These are phyloP conservation scores for Gynostemma pentaphyllum DNA, from an alignment of 306 rosid genomes.

Conservation along the genomic window DNA sequence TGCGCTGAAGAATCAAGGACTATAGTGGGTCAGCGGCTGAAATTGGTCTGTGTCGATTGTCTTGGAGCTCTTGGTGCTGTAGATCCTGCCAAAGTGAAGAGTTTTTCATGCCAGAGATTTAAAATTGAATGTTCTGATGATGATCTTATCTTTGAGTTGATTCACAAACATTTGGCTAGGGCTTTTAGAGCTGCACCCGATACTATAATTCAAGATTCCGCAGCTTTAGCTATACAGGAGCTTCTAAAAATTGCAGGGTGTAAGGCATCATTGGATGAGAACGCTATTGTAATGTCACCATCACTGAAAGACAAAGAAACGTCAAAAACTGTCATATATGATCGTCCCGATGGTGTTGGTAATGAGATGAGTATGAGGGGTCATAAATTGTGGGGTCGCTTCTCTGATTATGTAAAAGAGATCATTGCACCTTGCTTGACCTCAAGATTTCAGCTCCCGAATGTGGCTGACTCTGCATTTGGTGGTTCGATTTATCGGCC, in stretches of 20 bases:
- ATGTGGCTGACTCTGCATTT: constrained; percentile 45
- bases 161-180: constrained; percentile 87
- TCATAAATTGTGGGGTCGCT: constrained; percentile 86
- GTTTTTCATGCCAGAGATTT: constrained; percentile 64
- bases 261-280: constrained; percentile 78
- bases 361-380: constrained; percentile 60
- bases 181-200: constrained; percentile 95
- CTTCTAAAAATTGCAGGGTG: constrained; percentile 93
- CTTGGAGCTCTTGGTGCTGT: constrained; percentile 95
- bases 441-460: constrained; percentile 84
- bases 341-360: constrained; percentile 22
- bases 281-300: constrained; percentile 38
- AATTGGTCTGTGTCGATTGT: constrained; percentile 95
- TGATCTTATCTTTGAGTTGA: constrained; percentile 89
- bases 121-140: constrained; percentile 95
- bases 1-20: constrained; percentile 91
- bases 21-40: constrained; percentile 72
- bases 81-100: constrained; percentile 93
- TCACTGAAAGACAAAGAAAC: constrained; percentile 25
- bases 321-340: constrained; percentile 20
- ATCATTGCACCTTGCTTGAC: constrained; percentile 95
- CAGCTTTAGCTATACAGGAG: constrained; percentile 97
- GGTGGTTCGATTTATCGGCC: constrained; percentile 65
- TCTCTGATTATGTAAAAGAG: constrained; percentile 88
- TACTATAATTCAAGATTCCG: constrained; percentile 91